These are phyloP conservation scores for Detonula confervacea DNA, from an alignment of 352 stramenopile genomes.

Conservation along the genomic window DNA sequence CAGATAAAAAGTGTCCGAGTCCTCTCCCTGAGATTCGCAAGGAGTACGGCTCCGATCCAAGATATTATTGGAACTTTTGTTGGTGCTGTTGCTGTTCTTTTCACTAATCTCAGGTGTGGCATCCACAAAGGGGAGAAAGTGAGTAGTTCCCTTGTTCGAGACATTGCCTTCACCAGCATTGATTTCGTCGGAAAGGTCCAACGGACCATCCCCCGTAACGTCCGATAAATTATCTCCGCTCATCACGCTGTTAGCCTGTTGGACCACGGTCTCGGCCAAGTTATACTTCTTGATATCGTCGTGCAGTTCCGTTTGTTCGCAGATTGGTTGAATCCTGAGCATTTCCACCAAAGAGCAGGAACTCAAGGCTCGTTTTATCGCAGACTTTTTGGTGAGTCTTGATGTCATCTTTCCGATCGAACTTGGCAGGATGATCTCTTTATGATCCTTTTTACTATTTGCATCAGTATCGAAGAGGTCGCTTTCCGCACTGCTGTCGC, in stretches of 20 bases:
- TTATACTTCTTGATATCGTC: constrained; percentile 12
- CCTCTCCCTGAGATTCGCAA: background rate
- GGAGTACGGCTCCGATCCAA: too few relatives aligned
- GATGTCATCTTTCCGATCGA: too few relatives aligned
- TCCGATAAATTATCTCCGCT: background rate
- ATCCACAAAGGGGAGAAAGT: background rate
- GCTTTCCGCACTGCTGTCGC: too few relatives aligned
- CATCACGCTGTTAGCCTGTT: background rate
- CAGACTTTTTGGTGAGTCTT: background rate
- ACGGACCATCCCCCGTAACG: background rate
- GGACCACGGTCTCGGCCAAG: constrained; percentile 14
- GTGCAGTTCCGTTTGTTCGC: background rate
- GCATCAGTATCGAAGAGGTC: too few relatives aligned
- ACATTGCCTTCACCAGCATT: background rate
- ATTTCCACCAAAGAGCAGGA: constrained; percentile 14
- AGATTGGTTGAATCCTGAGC: constrained; percentile 28
- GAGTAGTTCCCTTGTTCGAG: background rate
- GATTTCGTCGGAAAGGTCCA: background rate
- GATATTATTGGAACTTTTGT: too few relatives aligned
- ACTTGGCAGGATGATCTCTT: too few relatives aligned
- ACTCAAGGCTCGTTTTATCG: background rate
- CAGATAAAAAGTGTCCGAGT: constrained; percentile 15
- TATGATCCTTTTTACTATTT: too few relatives aligned
- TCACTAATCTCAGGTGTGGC: background rate
- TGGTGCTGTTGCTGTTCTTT: background rate